These are phyloP conservation scores for Plasmopara muralis DNA, from an alignment of 352 stramenopile genomes.

Conservation along the genomic window DNA sequence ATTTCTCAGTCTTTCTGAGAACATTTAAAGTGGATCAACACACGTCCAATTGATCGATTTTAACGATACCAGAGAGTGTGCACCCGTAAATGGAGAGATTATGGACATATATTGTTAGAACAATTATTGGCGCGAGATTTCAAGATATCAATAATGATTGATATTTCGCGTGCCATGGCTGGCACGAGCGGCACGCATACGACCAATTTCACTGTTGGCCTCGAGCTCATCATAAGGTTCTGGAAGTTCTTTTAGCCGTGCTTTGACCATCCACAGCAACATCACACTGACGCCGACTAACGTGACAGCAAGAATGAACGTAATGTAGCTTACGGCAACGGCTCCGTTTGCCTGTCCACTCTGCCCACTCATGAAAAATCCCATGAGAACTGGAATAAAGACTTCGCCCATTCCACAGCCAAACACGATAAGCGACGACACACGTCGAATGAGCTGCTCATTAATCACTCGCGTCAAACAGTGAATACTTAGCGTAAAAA, in stretches of 20 bases:
- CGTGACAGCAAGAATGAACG: conserved; percentile 65
- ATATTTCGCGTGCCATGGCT: conserved; percentile 15
- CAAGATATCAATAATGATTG: conserved; percentile 19
- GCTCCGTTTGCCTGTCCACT: conserved; percentile 68
- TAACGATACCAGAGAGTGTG: too few relatives aligned
- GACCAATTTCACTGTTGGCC: conserved; percentile 26
- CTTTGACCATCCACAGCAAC: conserved; percentile 67
- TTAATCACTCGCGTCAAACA: conserved; percentile 80
- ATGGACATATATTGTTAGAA: too few relatives aligned
- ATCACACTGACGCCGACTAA: conserved; percentile 61
- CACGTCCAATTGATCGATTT: too few relatives aligned
- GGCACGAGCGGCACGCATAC: conserved; percentile 23
- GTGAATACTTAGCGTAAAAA: conserved; percentile 80
- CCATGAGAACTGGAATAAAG: conserved; percentile 81
- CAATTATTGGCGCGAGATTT: too few relatives aligned
- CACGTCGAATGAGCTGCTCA: conserved; percentile 65
- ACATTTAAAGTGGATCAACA: too few relatives aligned
- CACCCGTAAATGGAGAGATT: too few relatives aligned
- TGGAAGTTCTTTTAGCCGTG: conserved; percentile 46
- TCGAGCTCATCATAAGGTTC: conserved; percentile 30
- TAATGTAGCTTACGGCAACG: conserved; percentile 70
- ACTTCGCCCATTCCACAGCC: conserved; percentile 75
- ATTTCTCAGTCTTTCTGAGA: too few relatives aligned
- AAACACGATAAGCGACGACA: conserved; percentile 82
- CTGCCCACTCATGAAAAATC: conserved; percentile 83